Evolutionary conservation across 1,284 basidiomycete species (phyloP).

Genomic region (Lignosus rhinocerotis): DNA sequence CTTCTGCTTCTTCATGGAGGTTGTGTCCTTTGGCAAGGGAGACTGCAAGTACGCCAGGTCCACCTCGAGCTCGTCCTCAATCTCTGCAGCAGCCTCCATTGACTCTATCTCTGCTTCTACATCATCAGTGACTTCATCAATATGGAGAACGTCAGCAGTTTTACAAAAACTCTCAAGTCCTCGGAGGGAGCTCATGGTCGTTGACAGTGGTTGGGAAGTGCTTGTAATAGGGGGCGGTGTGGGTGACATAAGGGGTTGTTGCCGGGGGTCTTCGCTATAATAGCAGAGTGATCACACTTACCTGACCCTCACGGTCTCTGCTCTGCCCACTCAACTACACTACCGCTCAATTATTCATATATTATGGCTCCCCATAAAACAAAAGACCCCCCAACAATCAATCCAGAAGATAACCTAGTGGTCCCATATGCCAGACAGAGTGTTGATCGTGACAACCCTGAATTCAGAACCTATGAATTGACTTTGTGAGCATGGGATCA

Average conservation of each 20-base stretch:
- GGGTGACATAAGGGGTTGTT: no score
- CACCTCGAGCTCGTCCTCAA: background rate
- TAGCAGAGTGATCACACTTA: no score
- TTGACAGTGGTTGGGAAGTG: no score
- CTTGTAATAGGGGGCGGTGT: no score
- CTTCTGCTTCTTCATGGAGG: slow-evolving; percentile 6
- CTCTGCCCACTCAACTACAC: no score
- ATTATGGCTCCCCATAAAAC: no score
- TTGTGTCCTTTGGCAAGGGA: background rate
- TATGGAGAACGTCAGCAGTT: slow-evolving; percentile 2
- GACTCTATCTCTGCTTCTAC: slow-evolving; percentile 22
- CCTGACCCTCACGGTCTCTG: no score
- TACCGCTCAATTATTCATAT: no score
- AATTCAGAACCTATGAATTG: background rate
- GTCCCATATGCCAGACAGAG: background rate
- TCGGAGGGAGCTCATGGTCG: no score
- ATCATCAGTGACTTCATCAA: slow-evolving; percentile 9
- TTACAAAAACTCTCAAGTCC: background rate
- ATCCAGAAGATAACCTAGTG: background rate
- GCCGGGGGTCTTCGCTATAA: no score
- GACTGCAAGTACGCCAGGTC: background rate
- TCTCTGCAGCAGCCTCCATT: background rate
- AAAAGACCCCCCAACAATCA: no score
- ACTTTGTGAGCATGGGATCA: background rate
- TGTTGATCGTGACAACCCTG: background rate